phyloP scores from a whole-genome alignment of 2,329 filamentous ascomycete species.

The Aspergillus viridinutans region DNA sequence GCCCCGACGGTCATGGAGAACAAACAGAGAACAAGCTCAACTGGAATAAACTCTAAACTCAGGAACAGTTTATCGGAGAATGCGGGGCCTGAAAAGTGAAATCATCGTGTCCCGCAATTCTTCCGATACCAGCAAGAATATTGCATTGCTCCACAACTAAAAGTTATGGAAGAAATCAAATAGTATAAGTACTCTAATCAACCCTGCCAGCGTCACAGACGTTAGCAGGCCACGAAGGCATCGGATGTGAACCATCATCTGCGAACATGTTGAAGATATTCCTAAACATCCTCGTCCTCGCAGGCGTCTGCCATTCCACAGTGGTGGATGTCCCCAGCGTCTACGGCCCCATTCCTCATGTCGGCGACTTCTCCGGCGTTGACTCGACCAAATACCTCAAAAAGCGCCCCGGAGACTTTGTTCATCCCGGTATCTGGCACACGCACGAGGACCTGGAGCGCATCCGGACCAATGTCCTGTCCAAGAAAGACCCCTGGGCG shows the following conservation, averaged over 20 bases:
- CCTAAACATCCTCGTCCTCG: neutral
- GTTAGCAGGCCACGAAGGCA: neutral
- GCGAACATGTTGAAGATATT: neutral
- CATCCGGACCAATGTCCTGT: conserved; percentile 13
- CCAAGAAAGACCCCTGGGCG: conserved; percentile 21
- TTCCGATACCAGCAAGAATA: neutral
- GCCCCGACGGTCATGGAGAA: neutral
- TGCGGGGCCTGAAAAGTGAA: neutral
- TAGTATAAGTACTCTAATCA: neutral
- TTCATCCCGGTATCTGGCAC: conserved; percentile 24
- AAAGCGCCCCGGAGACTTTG: conserved; percentile 1
- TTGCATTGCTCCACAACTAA: neutral
- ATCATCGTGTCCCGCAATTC: neutral
- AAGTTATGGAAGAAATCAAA: neutral
- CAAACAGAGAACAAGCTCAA: neutral
- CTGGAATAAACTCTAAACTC: neutral
- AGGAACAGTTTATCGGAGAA: neutral
- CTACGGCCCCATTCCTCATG: conserved; percentile 3
- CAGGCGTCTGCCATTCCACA: neutral
- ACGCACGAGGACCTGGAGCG: conserved; percentile 20
- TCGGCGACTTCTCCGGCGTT: conserved; percentile 1
- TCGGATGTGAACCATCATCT: too few relatives aligned
- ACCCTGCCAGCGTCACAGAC: neutral
- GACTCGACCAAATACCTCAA: conserved; percentile 9
- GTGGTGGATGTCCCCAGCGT: conserved; percentile 5